phyloP scores from a whole-genome alignment of 441 rosid species.

The Gossypium davidsonii region DNA sequence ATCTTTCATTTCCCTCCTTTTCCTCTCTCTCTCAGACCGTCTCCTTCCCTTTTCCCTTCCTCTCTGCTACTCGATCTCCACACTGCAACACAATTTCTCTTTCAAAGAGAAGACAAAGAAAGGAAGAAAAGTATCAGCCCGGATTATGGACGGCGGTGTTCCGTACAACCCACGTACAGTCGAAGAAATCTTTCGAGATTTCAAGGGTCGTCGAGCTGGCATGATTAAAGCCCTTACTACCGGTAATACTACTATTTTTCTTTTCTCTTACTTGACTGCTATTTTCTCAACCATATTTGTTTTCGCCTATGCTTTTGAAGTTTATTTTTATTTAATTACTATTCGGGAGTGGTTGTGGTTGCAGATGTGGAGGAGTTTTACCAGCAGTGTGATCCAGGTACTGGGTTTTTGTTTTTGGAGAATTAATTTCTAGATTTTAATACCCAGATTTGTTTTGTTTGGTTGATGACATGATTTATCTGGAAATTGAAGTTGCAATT shows the following conservation, averaged over 20 bases:
- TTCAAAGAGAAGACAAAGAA: not conserved
- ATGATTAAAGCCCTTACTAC: conserved; percentile 54
- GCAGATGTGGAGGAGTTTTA: conserved; percentile 33
- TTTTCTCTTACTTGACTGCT: not conserved
- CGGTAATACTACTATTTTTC: conserved; percentile 19
- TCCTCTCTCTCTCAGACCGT: conserved; percentile 14
- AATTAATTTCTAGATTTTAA: not conserved
- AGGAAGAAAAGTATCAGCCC: not conserved
- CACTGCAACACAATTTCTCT: not conserved
- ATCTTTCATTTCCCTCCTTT: conserved; percentile 27
- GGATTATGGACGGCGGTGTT: conserved; percentile 44
- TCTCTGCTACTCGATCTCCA: conserved; percentile 6
- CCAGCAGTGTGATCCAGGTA: conserved; percentile 38
- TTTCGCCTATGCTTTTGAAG: not conserved
- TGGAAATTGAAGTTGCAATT: not conserved
- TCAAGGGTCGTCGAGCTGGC: conserved; percentile 48
- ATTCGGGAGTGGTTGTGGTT: not conserved
- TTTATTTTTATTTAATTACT: not conserved
- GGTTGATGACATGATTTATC: not conserved
- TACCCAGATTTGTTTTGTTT: not conserved
- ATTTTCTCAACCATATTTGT: not conserved
- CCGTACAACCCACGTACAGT: conserved; percentile 46
- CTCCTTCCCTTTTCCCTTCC: conserved; percentile 2
- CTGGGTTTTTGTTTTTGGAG: not conserved
- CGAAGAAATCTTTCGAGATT: conserved; percentile 51